Evolutionary conservation across 495 filamentous ascomycete genomes (phyloP), one percentile per base, ranked within the genome.

Genomic region (Bathelium albidoporum): DNA sequence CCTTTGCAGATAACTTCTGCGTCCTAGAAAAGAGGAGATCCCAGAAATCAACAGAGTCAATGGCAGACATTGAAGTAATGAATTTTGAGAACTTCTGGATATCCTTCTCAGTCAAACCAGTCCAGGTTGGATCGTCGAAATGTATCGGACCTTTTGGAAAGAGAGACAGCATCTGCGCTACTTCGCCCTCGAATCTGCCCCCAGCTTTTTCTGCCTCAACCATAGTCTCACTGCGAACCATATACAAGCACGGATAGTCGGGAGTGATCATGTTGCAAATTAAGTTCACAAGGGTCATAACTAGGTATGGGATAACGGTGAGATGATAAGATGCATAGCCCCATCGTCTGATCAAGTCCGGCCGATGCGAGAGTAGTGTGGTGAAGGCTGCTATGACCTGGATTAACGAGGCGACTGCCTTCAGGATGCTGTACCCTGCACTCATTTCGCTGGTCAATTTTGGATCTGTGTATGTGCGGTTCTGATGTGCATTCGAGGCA

Each of bases 201-300:
- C 44, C 44, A 16, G n/a, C 44, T 49, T 49, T 49, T 49, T 49
- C 44, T 49, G 44, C 44, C 22, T 49, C 44, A 49, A 49, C 44
- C 44, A 49, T 49, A 49, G 44, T 49, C 10, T 49, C 44, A 20
- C 44, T 49, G 44, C 44, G 44, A 49, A 49, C 44, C 44, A 49
- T 49, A 49, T 49, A 49, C 44, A 49, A 49, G 44, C 44, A 49
- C 22, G 44, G 44, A 49, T 49, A 49, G 44, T 49, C 44, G 44
- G 44, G 44, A 49, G 44, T 49, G n/a, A 2, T 49, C 44, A 49
- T 49, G 1, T 49, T 49, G 44, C 44, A 49, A 20, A 49, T 49
- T 49, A 49, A 49, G 44, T 49, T 49, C 44, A 49, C 44, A 49
- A 49, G 44, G 44, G 44, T 49, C 44, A 49, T 49, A 49, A 49